Base-by-base conservation (phyloP, 352 stramenopile species). In the Pythium brachiatum region DNA sequence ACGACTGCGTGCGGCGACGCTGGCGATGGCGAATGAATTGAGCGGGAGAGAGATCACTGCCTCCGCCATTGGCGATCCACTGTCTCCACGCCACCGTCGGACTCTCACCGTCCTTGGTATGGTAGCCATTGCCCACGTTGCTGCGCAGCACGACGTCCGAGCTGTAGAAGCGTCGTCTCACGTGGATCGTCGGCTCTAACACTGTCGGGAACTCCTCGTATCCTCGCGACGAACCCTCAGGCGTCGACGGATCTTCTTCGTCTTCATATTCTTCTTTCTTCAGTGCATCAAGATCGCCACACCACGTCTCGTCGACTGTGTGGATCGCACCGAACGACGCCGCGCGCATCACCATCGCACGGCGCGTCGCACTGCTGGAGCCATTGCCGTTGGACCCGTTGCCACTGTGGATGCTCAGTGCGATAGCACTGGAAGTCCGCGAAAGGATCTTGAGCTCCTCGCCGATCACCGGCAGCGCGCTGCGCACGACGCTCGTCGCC, bases 131-230 rank as follows among this genome's bases (percentile, higher is more conserved):
- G 26, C 55, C 55, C 36, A 61, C 41, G 18, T 58, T 38, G 36
- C 69, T 36, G 16, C 69, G 66, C 55, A 83, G 56, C 39, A 81
- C 65, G 23, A 87, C 66, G 68, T 89, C 80, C 1, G 76, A 85
- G 64, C 80, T 89, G 58, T 88, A 66, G 61, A 89, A 86, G 31
- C 80, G 67, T 1, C 78, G 70, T 8, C 80, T 74, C 27, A 73
- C 65, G 15, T 39, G 62, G 16, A 54, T 38, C 38, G 59, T 58
- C 50, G 48, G 38, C 27, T 15, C 34, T 12, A 31, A 43, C 27
- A 3, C 27, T 13, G 20, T 3, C 23, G 50, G 11, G 18, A 21
- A 18, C 43, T 20, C n/a, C 29, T 53, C 56, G 29, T 7, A 53
- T 44, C 50, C 50, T 53, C 11, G 38, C 16, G 39, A 53, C 53